phyloP scores from a whole-genome alignment of 2,329 filamentous ascomycete genomes.

The Verticillium albo-atrum region DNA sequence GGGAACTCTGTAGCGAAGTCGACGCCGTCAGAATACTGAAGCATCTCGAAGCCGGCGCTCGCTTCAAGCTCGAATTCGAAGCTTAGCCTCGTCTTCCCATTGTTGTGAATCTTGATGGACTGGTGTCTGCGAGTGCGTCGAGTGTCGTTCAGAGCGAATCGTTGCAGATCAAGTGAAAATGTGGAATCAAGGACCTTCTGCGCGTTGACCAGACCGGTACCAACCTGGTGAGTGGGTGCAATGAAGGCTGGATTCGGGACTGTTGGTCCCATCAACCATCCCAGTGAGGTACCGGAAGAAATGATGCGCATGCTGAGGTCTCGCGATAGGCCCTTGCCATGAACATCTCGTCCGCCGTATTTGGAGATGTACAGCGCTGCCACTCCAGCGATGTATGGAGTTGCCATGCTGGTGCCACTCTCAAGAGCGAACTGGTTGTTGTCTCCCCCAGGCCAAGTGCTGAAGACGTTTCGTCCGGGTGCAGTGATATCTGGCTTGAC shows the following conservation, averaged over 20 bases:
- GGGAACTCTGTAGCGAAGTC: conserved; percentile 1
- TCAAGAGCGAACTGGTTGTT: conserved; percentile 30
- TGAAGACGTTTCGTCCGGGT: conserved; percentile 34
- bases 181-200: conserved; percentile 27
- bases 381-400: conserved; percentile 39
- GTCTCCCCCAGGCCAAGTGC: conserved; percentile 24
- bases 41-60: conserved; percentile 15
- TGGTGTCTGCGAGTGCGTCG: conserved; percentile 23
- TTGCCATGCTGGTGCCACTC: conserved; percentile 45
- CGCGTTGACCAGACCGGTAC: conserved; percentile 34
- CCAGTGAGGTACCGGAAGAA: conserved; percentile 15
- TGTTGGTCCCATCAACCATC: conserved; percentile 13
- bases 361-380: conserved; percentile 29
- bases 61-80: conserved; percentile 8
- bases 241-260: conserved; percentile 6
- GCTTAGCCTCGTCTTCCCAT: not conserved
- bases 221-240: conserved; percentile 32
- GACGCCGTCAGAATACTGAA: conserved; percentile 6
- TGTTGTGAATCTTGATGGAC: not conserved
- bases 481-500: conserved; percentile 38
- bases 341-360: conserved; percentile 22
- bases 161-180: conserved; percentile 25
- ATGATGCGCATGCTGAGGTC: conserved; percentile 27
- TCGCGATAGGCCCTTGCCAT: conserved; percentile 26
- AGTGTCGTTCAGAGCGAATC: conserved; percentile 37